Base-by-base conservation (phyloP, 371 early-diverging fungal genomes). In the Rhizopus arrhizus region DNA sequence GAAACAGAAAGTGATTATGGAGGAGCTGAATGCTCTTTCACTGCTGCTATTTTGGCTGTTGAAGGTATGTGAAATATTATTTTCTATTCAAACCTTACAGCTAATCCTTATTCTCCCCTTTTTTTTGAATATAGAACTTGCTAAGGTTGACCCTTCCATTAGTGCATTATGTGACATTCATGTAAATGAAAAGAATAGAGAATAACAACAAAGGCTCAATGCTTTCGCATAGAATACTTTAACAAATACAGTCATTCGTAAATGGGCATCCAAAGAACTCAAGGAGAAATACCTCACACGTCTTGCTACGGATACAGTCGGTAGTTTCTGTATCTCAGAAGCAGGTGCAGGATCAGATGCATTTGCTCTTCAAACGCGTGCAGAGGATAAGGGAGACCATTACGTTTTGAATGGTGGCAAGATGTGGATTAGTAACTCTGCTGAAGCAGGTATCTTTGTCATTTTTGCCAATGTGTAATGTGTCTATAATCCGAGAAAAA, bases 81-180 rank as follows among this genome's bases (percentile, higher is more conserved):
- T 35, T 11, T 8, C 38, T 4, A 7, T 38, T 48, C 15, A 15
- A 29, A 29, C 7, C 28, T 4, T 5, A 28, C 7, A 28, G 0
- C 0, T 22, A 6, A 6, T 48, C 6, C 7, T 50, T 10, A 83
- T 22, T 22, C 22, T 22, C 22, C 22, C 22, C 22, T 2, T 22
- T 22, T 22, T 22, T 22, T 22, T 22, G 22, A 22, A 22, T 22
- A 22, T 22, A 22, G 96, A 98, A 74, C 85, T 98, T 45, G 94
- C 97, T 74, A 96, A 95, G 84, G 82, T 98, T 33, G 99, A 98
- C 77, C 95, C 98, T n/a, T 90, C 95, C 28, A 85, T 98, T 64
- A 85, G 87, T 72, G 97, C 95, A 11, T 65, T 91, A 54, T 95
- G 96, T 74, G 99, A 98, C 78, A 97, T 98, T 53, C 99, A 98